Conservation (phyloP, 176 grass and related monocot genomes). For the Juncus inflexus region DNA sequence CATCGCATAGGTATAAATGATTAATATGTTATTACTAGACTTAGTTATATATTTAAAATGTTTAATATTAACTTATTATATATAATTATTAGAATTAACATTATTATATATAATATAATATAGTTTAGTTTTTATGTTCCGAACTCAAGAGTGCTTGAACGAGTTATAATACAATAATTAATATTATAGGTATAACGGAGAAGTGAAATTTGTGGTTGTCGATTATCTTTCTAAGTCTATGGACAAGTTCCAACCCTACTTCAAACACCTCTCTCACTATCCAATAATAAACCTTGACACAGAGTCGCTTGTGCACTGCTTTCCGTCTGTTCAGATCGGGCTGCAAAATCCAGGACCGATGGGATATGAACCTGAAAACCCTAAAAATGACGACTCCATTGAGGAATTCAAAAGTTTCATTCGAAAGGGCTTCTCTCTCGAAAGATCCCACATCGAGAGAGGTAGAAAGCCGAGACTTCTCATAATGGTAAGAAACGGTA, state of each 20-base stretch:
- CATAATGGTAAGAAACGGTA: conserved; percentile 45
- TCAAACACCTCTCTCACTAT: conserved; percentile 40
- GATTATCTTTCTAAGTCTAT: conserved; percentile 50
- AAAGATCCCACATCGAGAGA: conserved; percentile 10
- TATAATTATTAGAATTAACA: no score
- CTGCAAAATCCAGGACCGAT: conserved; percentile 60
- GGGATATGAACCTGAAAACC: conserved; percentile 32
- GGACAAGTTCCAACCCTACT: conserved; percentile 45
- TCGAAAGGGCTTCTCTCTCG: conserved; percentile 37
- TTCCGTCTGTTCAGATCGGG: conserved; percentile 30
- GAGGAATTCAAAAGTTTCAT: conserved; percentile 65
- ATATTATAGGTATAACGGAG: conserved; percentile 28
- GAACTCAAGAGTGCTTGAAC: no score
- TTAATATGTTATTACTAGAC: not conserved
- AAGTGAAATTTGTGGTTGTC: conserved; percentile 55
- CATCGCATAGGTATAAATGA: conserved; percentile 5
- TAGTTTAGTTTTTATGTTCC: no score
- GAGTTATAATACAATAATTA: not conserved
- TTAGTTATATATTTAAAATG: no score
- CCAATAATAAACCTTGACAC: conserved; percentile 39
- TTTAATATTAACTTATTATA: not conserved
- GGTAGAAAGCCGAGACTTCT: conserved; percentile 42
- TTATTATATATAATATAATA: no score
- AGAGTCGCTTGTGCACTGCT: conserved; percentile 46
- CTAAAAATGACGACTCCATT: conserved; percentile 38